Percentiles rank a stretch among this genome's conserved stretches.
Evolutionary conservation across 345 rosid genomes (phyloP).

Genomic region (Populus simonii): DNA sequence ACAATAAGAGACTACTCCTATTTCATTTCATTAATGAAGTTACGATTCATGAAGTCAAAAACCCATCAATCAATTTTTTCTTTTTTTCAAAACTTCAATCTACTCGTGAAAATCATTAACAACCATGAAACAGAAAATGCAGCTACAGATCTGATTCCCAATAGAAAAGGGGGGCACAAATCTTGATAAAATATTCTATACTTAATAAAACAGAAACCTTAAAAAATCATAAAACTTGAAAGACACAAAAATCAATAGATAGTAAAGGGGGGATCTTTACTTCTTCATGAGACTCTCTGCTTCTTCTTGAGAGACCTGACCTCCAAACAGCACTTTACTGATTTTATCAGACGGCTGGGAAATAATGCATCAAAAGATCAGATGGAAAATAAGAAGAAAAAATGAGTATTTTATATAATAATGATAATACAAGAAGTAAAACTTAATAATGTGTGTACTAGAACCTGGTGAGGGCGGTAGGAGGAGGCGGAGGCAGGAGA

Average conservation of each 20-base stretch:
- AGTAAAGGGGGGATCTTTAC: slow-evolving; percentile 46
- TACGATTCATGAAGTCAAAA: neutral
- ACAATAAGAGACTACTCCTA: neutral
- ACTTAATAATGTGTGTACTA: too few species aligned
- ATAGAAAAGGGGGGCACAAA: neutral
- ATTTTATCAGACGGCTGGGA: slow-evolving; percentile 90
- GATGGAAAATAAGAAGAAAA: neutral
- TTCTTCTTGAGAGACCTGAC: slow-evolving; percentile 95
- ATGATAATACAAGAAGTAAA: neutral
- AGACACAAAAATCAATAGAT: neutral
- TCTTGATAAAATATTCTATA: neutral
- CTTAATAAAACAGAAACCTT: neutral
- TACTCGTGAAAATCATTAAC: neutral
- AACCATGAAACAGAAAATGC: neutral
- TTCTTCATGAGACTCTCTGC: slow-evolving; percentile 72
- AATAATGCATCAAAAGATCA: slow-evolving; percentile 7
- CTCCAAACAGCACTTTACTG: slow-evolving; percentile 93
- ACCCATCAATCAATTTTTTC: neutral
- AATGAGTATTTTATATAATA: neutral
- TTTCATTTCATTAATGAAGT: neutral
- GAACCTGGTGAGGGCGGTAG: slow-evolving; percentile 75
- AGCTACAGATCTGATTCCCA: slow-evolving; percentile 19
- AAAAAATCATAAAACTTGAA: neutral
- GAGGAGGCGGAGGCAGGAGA: slow-evolving; percentile 41
- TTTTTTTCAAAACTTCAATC: neutral